Conservation (phyloP, 805 yeast genomes). For the Starmerella scarabaei region DNA sequence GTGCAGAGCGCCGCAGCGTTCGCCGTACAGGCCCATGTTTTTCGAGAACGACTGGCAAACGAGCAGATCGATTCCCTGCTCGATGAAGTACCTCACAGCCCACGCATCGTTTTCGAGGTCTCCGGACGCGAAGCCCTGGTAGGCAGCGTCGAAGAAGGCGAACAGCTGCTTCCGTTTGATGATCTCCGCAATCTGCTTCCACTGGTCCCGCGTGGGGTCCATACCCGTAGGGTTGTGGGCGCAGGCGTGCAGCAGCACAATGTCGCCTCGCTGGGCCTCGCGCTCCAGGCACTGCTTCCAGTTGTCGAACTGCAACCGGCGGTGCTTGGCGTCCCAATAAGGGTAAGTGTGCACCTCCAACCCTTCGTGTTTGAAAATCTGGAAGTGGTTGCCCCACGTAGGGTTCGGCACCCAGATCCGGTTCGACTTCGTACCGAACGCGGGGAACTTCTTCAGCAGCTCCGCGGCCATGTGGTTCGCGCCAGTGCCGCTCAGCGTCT, state of each 20-base stretch:
- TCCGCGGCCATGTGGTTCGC: slow-evolving; percentile 82
- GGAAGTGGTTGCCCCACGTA: slow-evolving; percentile 96
- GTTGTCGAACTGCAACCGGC: slow-evolving; percentile 60
- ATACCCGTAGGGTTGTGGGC: slow-evolving; percentile 98
- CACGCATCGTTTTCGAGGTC: slow-evolving; percentile 60
- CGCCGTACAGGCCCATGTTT: slow-evolving; percentile 91
- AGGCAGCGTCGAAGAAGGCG: slow-evolving; percentile 85
- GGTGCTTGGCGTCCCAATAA: slow-evolving; percentile 67
- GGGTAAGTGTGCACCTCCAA: slow-evolving; percentile 59
- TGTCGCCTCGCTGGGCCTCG: slow-evolving; percentile 59
- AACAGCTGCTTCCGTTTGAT: slow-evolving; percentile 52
- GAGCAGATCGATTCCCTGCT: slow-evolving; percentile 30
- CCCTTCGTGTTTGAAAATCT: slow-evolving; percentile 63
- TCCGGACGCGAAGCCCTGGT: slow-evolving; percentile 91
- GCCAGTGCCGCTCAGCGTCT: slow-evolving; percentile 78
- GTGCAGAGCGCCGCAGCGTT: slow-evolving; percentile 80
- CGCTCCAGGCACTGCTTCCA: slow-evolving; percentile 45
- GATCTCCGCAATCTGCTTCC: slow-evolving; percentile 57
- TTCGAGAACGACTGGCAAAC: slow-evolving; percentile 91
- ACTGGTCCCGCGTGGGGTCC: slow-evolving; percentile 75
- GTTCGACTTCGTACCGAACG: slow-evolving; percentile 20
- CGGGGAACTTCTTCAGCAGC: slow-evolving; percentile 43
- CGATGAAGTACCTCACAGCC: slow-evolving; percentile 36
- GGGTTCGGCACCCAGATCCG: slow-evolving; percentile 68
- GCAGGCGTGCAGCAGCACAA: slow-evolving; percentile 80